These are phyloP conservation scores for Diutina rugosa DNA, from an alignment of 1,139 yeast genomes.

Conservation along the genomic window DNA sequence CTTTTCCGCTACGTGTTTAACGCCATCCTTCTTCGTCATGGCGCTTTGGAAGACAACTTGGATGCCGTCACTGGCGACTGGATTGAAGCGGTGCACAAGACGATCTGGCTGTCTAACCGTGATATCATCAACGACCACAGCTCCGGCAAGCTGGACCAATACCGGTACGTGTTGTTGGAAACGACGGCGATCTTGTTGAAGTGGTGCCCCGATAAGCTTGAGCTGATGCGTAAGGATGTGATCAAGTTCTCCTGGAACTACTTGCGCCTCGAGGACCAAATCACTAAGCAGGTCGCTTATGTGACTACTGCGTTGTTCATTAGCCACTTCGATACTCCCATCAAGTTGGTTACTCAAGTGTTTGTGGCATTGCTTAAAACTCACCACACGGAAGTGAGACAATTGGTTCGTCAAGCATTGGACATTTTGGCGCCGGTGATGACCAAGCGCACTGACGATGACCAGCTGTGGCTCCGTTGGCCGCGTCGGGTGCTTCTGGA, in stretches of 20 bases:
- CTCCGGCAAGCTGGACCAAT: conserved; percentile 63
- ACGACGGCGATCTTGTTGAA: conserved; percentile 67
- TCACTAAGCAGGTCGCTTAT: conserved; percentile 88
- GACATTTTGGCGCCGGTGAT: conserved; percentile 85
- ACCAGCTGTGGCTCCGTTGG: conserved; percentile 85
- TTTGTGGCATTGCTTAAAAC: conserved; percentile 82
- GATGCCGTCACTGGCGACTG: neutral
- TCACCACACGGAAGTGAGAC: conserved; percentile 76
- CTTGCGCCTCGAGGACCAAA: conserved; percentile 77
- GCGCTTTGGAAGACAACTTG: neutral
- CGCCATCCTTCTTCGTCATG: conserved; percentile 41
- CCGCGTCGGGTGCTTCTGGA: conserved; percentile 88
- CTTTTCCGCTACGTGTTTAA: conserved; percentile 54
- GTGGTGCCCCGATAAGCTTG: conserved; percentile 48
- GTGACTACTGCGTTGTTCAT: conserved; percentile 82
- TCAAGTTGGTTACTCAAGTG: conserved; percentile 80
- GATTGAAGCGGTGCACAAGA: conserved; percentile 26
- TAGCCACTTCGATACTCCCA: conserved; percentile 79
- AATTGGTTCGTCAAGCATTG: conserved; percentile 74
- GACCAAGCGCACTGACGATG: conserved; percentile 46
- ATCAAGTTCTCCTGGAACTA: conserved; percentile 93
- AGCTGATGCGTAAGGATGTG: conserved; percentile 68
- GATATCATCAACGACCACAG: conserved; percentile 43
- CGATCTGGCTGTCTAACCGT: conserved; percentile 59
- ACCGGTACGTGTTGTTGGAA: conserved; percentile 69